phyloP scores from a whole-genome alignment of 1,284 basidiomycete species.

The Athelia psychrophila region DNA sequence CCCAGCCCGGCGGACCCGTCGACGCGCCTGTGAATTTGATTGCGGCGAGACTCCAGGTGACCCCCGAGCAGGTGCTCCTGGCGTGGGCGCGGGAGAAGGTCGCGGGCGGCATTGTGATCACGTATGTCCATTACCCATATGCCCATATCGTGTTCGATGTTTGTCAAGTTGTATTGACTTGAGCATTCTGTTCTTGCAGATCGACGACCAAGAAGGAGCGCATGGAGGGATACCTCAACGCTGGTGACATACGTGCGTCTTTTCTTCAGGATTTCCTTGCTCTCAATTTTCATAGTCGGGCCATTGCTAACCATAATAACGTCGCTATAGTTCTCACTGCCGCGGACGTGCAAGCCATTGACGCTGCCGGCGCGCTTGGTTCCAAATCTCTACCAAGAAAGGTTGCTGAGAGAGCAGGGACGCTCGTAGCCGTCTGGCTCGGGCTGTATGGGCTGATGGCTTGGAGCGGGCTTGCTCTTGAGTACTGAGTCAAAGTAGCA shows the following conservation, averaged over 20 bases:
- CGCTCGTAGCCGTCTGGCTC: background rate
- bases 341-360: slow-evolving; percentile 18
- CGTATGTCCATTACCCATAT: slow-evolving; percentile 37
- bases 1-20: slow-evolving; percentile 60
- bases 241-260: slow-evolving; percentile 54
- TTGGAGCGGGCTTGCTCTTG: no score
- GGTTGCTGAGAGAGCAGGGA: background rate
- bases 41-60: slow-evolving; percentile 50
- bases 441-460: no score
- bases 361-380: slow-evolving; percentile 16
- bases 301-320: background rate
- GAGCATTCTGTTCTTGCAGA: slow-evolving; percentile 28
- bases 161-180: background rate
- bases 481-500: no score
- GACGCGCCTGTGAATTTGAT: slow-evolving; percentile 59
- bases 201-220: slow-evolving; percentile 65
- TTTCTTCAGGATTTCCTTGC: background rate
- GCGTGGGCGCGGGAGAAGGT: slow-evolving; percentile 63
- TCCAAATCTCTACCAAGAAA: background rate
- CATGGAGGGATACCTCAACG: slow-evolving; percentile 64
- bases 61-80: slow-evolving; percentile 66
- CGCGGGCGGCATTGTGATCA: slow-evolving; percentile 59
- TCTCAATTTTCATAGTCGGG: background rate
- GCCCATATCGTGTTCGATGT: no score
- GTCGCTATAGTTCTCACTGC: slow-evolving; percentile 13